phyloP scores from a whole-genome alignment of 75 land plant species.

The Picea glauca region DNA sequence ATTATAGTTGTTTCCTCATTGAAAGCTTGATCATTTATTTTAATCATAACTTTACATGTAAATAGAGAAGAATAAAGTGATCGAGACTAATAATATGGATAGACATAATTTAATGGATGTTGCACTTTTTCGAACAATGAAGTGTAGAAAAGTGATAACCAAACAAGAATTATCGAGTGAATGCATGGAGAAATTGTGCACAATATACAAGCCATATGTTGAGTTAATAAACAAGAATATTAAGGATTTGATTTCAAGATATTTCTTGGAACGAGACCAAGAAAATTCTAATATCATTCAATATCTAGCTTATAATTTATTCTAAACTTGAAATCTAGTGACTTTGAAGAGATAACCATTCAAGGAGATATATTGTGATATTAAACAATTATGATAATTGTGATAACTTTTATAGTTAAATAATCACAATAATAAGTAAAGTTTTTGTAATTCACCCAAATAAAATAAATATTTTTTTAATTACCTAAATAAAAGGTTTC shows the following conservation, averaged over 20 bases:
- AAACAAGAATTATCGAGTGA: conserved; percentile 76
- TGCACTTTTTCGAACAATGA: conserved; percentile 88
- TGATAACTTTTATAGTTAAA: too few relatives aligned
- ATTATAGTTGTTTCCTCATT: too few relatives aligned
- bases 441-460: too few relatives aligned
- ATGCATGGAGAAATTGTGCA: conserved; percentile 59
- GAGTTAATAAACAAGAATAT: conserved; percentile 43
- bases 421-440: too few relatives aligned
- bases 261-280: conserved; percentile 75
- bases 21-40: too few relatives aligned
- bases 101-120: conserved; percentile 84
- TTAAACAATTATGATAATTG: too few relatives aligned
- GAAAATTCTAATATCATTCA: conserved; percentile 76
- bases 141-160: conserved; percentile 71
- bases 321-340: too few relatives aligned
- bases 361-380: too few relatives aligned
- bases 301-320: conserved; percentile 44
- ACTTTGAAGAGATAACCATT: too few relatives aligned
- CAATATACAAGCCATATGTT: conserved; percentile 29
- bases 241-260: conserved; percentile 37
- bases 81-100: conserved; percentile 82
- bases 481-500: too few relatives aligned
- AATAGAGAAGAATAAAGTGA: conserved; percentile 64
- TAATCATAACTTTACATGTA: too few relatives aligned
- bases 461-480: too few relatives aligned